Base-by-base conservation (phyloP, 1,284 basidiomycete species). In the Rhodotorula mucilaginosa region DNA sequence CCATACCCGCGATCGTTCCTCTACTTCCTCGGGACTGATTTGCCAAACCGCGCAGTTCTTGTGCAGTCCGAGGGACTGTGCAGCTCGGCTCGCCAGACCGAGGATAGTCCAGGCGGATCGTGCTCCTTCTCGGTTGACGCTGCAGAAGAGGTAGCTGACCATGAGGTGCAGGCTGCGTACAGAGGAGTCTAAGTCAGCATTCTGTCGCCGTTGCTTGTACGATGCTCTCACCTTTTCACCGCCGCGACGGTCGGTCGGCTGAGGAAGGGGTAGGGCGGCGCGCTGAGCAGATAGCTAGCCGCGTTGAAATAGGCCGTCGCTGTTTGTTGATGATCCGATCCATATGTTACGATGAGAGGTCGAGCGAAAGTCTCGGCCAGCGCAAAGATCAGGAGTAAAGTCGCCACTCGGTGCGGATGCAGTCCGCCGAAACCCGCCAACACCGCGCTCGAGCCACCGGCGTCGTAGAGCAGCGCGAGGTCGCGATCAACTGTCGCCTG, bases 51-150 rank as follows among this genome's bases (percentile, higher is more conserved):
- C 49, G 48, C 61, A 64, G 5, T 54, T 64, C 44, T 58, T 58
- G 64, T 65, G 52, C n/a, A 65, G 26, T 16, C 64, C 64, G 34
- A 65, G 46, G 12, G 54, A 39, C 18, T 65, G 64, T 0, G 74
- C 72, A 7, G 67, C 57, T n/a, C 76, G 74, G 0, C 70, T 63
- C 29, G 68, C 70, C 48, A 76, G 51, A 7, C 76, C 76, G 8
- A 77, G 69, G 4, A 77, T 64, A 21, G 71, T 68, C 74, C 74
- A 77, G 19, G 74, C 74, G 0, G 73, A 68, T 52, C 71, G 70
- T 1, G 73, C 64, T 0, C 68, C 70, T 26, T 74, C 71, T 7
- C 72, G 63, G 49, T 76, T 68, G 7, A 68, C 73, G 23, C 69
- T 51, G 47, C 67, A 71, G 31, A 77, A 73, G 29, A 74, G 64